A percentile compares a stretch with the other conserved stretches of the same genome.
These are phyloP conservation scores for Haematococcus sp. DNA, from an alignment of 139 green algal species.

Conservation along the genomic window DNA sequence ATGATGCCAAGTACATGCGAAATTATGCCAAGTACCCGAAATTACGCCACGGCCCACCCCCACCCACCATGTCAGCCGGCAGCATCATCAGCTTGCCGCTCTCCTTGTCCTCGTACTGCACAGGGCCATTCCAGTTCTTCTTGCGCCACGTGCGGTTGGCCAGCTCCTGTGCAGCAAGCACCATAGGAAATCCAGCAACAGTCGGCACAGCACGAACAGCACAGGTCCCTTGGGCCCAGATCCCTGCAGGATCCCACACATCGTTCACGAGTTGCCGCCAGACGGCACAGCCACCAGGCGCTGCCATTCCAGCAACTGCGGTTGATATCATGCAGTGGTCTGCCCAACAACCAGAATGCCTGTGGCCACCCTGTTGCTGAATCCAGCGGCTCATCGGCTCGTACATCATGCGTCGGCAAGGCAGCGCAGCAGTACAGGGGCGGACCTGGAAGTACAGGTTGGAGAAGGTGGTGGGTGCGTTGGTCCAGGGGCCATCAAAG, in stretches of 20 bases:
- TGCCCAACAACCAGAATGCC: too few relatives aligned
- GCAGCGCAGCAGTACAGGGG: background rate
- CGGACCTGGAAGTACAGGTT: constrained; percentile 83
- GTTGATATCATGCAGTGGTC: too few relatives aligned
- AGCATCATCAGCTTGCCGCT: constrained; percentile 87
- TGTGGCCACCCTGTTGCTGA: too few relatives aligned
- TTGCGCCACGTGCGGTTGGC: constrained; percentile 35
- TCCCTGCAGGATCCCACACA: too few relatives aligned
- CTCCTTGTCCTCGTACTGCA: constrained; percentile 80
- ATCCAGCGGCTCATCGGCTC: too few relatives aligned
- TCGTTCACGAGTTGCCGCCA: background rate
- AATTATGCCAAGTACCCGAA: too few relatives aligned
- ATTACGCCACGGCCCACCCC: too few relatives aligned
- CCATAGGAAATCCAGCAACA: background rate
- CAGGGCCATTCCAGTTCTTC: constrained; percentile 77
- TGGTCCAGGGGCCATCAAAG: constrained; percentile 74
- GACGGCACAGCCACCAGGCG: background rate
- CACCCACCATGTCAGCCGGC: constrained; percentile 54
- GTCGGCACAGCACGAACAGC: too few relatives aligned
- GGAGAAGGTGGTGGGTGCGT: constrained; percentile 80
- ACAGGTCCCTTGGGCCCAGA: too few relatives aligned
- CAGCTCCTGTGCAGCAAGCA: background rate
- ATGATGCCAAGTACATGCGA: too few relatives aligned
- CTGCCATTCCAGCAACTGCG: background rate
- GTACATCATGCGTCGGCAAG: too few relatives aligned